Evolutionary conservation across 441 rosid genomes (phyloP), one percentile per base, ranked within the genome.

Genomic region (Gossypium laxum): DNA sequence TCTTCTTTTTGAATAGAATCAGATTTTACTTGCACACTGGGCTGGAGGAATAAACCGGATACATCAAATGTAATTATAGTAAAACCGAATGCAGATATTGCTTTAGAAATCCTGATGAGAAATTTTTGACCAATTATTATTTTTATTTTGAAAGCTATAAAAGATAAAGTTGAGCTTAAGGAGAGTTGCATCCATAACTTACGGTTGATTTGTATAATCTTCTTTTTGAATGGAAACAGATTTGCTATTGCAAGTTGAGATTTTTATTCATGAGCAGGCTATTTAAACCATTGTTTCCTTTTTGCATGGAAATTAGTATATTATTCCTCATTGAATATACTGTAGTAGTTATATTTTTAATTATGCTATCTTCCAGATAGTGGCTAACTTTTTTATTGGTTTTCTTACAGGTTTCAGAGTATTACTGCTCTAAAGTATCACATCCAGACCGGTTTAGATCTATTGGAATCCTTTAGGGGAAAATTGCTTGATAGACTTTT

Each of bases 391-490:
- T 52, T 61, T 47, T 18, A 8, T 57, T 70, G 77, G 72, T 61
- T 76, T 75, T 66, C 45, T 75, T 81, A 64, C 88, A 94, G 98
- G 52, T 90, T 84, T 77, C 87, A 81, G 71, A 94, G 89, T 77
- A 77, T 89, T 74, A 84, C 82, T 54, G 86, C 87, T 76, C 81
- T 94, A 58, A 94, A 86, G 78, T 87, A 88, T 85, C 91, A 94
- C 79, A 83, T 94, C 74, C 96, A 89, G 82, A 87, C 91, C 72
- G 85, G 88, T 76, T 74, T 91, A 74, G 97, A 94, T 82, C 83
- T 67, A 55, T 61, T 94, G 79, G 93, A 89, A 85, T 79, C 81
- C 67, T 84, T 91, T 52, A 89, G 97, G 79, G 82, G 81, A 78
- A 83, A 15, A 22, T 80, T 87, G 78, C 79, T 91, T 14, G 87